Conservation (phyloP, 2,329 filamentous ascomycete species). For the Ophiostoma piceae region DNA sequence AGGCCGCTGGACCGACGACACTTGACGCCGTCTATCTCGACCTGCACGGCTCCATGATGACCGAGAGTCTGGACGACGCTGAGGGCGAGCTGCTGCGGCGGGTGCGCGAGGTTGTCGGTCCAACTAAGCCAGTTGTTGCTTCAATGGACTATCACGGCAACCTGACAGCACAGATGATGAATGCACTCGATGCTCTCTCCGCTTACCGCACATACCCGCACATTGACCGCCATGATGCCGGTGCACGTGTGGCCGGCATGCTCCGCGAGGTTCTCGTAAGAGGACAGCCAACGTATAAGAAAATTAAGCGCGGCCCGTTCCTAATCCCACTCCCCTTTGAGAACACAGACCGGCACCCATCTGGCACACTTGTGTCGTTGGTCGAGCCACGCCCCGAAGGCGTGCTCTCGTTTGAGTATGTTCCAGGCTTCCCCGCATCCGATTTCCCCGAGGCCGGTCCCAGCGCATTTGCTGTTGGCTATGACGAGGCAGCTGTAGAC, state of each 20-base stretch:
- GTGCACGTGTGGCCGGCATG: background rate
- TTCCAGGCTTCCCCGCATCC: background rate
- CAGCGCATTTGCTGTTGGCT: background rate
- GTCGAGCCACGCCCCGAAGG: background rate
- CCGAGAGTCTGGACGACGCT: background rate
- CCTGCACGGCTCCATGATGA: constrained; percentile 9
- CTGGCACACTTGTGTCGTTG: background rate
- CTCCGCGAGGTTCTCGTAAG: background rate
- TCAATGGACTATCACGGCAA: constrained; percentile 8
- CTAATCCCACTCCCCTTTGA: background rate
- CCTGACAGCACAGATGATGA: background rate
- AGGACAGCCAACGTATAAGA: background rate
- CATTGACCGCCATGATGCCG: background rate
- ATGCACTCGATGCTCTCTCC: background rate
- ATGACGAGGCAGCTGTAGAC: background rate
- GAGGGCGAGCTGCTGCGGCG: background rate
- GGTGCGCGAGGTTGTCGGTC: background rate
- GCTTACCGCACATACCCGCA: constrained; percentile 7
- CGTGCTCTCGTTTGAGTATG: constrained; percentile 5
- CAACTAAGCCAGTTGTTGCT: background rate
- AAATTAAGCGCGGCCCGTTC: background rate
- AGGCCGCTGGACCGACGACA: background rate
- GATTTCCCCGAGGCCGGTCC: background rate
- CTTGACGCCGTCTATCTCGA: background rate
- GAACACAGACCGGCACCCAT: background rate